phyloP scores from a whole-genome alignment of 129 eudicot genomes.

The Erigeron canadensis region DNA sequence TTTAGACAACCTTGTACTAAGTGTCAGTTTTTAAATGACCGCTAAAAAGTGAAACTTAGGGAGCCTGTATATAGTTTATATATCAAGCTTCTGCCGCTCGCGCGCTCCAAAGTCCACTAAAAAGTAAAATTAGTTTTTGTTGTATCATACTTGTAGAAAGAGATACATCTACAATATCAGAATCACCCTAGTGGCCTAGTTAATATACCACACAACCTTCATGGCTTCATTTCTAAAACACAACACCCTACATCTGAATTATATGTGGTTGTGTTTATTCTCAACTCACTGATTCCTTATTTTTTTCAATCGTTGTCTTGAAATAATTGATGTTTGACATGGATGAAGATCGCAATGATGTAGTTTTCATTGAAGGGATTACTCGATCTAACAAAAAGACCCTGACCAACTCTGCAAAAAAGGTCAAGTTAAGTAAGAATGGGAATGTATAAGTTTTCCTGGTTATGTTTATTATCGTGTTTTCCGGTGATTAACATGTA shows the following conservation, averaged over 20 bases:
- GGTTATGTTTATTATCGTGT: not conserved
- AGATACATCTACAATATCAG: too few relatives aligned
- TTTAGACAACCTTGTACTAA: too few relatives aligned
- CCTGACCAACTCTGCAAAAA: not conserved
- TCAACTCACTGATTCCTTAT: not conserved
- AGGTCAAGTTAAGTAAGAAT: not conserved
- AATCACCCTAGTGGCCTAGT: too few relatives aligned
- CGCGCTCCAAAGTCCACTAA: too few relatives aligned
- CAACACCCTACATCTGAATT: not conserved
- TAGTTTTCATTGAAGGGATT: slow-evolving; percentile 34
- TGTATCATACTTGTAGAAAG: too few relatives aligned
- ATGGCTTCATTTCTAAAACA: too few relatives aligned
- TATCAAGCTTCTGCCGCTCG: too few relatives aligned
- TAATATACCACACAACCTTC: too few relatives aligned
- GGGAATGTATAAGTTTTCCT: slow-evolving; percentile 14
- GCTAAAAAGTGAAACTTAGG: too few relatives aligned
- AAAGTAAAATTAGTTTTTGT: too few relatives aligned
- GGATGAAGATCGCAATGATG: slow-evolving; percentile 58
- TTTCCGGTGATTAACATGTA: slow-evolving; percentile 5
- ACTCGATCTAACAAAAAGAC: slow-evolving; percentile 22
- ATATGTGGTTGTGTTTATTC: not conserved
- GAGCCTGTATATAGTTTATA: too few relatives aligned
- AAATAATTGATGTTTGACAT: slow-evolving; percentile 74
- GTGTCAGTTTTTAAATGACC: too few relatives aligned
- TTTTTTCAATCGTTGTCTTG: slow-evolving; percentile 23